Evolutionary conservation across 805 yeast genomes (phyloP), one percentile per base, ranked within the genome.

Genomic region (Ogataea pini): DNA sequence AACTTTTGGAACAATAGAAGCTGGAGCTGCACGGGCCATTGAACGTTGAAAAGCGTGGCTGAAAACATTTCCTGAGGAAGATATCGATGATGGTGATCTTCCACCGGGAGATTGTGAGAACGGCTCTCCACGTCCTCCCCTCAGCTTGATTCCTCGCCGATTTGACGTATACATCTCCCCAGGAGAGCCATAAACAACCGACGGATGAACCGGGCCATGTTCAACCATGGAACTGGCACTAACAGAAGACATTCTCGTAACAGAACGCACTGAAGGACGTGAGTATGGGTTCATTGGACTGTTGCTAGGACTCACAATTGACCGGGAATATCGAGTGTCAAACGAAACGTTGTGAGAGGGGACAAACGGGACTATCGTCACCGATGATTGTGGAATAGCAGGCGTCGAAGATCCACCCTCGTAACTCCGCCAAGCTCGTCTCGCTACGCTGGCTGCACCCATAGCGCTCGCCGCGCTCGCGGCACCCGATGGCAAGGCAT

Each of bases 131-230:
- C 31, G 9, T 7, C 34, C 9, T 31, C 34, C 34, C 4, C 52
- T 58, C 37, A 54, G 59, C 29, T 54, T 57, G 34, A 62, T 61
- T 5, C 64, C 66, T 20, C 67, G 54, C n/a, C 61, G 47, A 16
- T 65, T 69, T 20, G 58, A 57, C 28, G 47, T 50, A 39, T 50
- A 50, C 14, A 60, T 47, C 27, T 67, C 71, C 4, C 29, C 37
- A 7, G 68, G 70, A 7, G 69, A 64, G 1, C 57, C 58, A n/a
- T n/a, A n/a, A n/a, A n/a, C n/a, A 16, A 63, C 56, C 32, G 59
- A 56, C 29, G 58, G 38, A 44, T 66, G 59, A 22, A 24, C 20
- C 1, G 51, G 50, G 18, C n/a, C n/a, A n/a, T 47, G 51, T 28
- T 62, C 65, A 9, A 37, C 47, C 1, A 63, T 57, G 1, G 67